A percentile compares a stretch with the other conserved stretches of the same genome.
Evolutionary conservation across 2,329 filamentous ascomycete species (phyloP).

Genomic region (Colletotrichum viniferum): DNA sequence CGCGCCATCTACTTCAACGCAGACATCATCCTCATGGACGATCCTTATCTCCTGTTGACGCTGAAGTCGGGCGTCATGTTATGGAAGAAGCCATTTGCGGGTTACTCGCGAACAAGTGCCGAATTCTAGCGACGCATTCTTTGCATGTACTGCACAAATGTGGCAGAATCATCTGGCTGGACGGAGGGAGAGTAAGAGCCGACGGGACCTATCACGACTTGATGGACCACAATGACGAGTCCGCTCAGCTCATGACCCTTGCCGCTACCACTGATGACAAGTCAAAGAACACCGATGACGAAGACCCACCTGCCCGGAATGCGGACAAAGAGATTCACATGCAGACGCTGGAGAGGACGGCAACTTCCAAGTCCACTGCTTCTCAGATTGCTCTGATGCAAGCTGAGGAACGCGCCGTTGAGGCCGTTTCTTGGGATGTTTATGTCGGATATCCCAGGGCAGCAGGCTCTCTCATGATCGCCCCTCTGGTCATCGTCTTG

Average conservation of each 20-base stretch:
- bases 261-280: constrained; percentile 33
- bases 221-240: constrained; percentile 75
- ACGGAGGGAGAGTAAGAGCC: constrained; percentile 80
- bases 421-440: constrained; percentile 79
- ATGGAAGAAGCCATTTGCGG: constrained; percentile 94
- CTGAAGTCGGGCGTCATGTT: constrained; percentile 73
- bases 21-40: constrained; percentile 71
- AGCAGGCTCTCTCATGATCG: constrained; percentile 73
- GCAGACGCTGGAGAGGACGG: constrained; percentile 61
- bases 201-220: constrained; percentile 88
- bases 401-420: constrained; percentile 68
- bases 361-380: constrained; percentile 30
- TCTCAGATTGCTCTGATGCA: constrained; percentile 66
- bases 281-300: constrained; percentile 15
- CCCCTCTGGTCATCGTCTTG: constrained; percentile 64
- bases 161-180: constrained; percentile 92
- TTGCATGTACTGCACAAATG: constrained; percentile 89
- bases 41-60: constrained; percentile 72
- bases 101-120: constrained; percentile 83
- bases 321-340: constrained; percentile 45
- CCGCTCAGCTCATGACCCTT: constrained; percentile 80
- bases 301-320: background rate
- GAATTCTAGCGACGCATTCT: constrained; percentile 91
- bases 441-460: constrained; percentile 79
- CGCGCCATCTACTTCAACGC: constrained; percentile 74